Evolutionary conservation across 768 basidiomycete genomes (phyloP), one percentile per base, ranked within the genome.

Genomic region (Russula sp.): DNA sequence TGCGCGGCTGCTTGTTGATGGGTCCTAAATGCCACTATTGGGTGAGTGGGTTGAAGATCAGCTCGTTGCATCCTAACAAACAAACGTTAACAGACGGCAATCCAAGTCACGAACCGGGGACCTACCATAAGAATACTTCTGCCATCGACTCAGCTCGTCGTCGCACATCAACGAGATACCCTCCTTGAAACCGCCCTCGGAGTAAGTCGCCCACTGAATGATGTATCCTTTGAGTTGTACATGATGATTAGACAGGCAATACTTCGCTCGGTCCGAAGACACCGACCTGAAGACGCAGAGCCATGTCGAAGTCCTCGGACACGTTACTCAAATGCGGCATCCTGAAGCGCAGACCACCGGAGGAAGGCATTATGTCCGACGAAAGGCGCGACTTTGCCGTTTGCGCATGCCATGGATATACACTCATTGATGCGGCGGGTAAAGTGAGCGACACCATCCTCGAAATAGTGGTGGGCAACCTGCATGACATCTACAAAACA

Each of bases 131-230:
- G 87, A 78, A 64, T 91, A 91, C 71, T 94, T 96, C 65, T 94
- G 91, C 94, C 94, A 96, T 2, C 94, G 75, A 69, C 94, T 94
- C 9, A 96, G 76, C 72, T 96, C 94, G 69, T 96, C 94, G 56
- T 94, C 91, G 59, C 86, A 86, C 0, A 94, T 94, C 16, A 96
- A 77, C 0, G 88, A 90, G 20, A 96, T 93, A 65, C 94, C 94
- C 70, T 96, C 94, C 76, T 93, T 89, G 78, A 94, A 95, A 2
- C 84, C 88, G 53, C 91, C 85, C 22, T 88, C 81, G 1, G 85
- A 87, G 73, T 95, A 95, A 0, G 89, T 90, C 34, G 91, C 88
- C 92, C 89, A 88, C 50, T 88, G 85, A 66, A 91, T 89, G 66
- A 82, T 84, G 71, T 89, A 91, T 0, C 86, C 88, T 69, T 84